Percentiles rank a stretch among this genome's conserved stretches.
Conservation (phyloP, 495 filamentous ascomycete genomes). For the Bacidia rubella region DNA sequence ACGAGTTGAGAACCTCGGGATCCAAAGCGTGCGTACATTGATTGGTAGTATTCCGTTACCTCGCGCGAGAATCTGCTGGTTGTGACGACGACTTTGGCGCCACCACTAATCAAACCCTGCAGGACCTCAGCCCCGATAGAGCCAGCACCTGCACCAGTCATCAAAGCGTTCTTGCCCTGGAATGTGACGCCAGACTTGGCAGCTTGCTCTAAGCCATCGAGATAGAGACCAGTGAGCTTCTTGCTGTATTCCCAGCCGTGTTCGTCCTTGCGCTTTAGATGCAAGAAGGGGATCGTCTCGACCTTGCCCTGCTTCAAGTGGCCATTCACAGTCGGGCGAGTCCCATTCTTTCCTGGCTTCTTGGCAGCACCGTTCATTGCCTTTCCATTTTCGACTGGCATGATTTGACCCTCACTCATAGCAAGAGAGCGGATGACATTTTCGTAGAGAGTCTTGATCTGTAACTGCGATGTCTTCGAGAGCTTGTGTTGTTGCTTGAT, state of each 20-base stretch:
- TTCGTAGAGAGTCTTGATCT: constrained; percentile 88
- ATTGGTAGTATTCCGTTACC: constrained; percentile 97
- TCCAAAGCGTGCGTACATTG: constrained; percentile 91
- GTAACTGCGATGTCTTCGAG: constrained; percentile 82
- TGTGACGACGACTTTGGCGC: constrained; percentile 89
- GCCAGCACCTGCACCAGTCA: constrained; percentile 96
- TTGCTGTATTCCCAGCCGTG: constrained; percentile 99
- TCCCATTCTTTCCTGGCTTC: constrained; percentile 48
- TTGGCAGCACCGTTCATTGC: constrained; percentile 44
- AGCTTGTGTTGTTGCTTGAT: constrained; percentile 95
- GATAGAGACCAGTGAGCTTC: constrained; percentile 82
- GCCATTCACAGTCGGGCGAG: constrained; percentile 32
- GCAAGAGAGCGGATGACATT: constrained; percentile 82
- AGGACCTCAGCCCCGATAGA: constrained; percentile 98
- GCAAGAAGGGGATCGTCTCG: constrained; percentile 95
- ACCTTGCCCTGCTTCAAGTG: constrained; percentile 67
- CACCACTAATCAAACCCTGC: constrained; percentile 90
- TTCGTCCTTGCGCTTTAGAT: constrained; percentile 86
- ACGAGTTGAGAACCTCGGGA: constrained; percentile 90
- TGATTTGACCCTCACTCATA: constrained; percentile 97
- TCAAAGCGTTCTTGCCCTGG: constrained; percentile 88
- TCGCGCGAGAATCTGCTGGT: constrained; percentile 93
- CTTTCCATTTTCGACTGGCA: constrained; percentile 60
- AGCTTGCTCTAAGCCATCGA: constrained; percentile 80
- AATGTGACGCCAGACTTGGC: constrained; percentile 80